Base-by-base conservation (phyloP, 1,139 yeast species). In the Hansenula lynferdii region DNA sequence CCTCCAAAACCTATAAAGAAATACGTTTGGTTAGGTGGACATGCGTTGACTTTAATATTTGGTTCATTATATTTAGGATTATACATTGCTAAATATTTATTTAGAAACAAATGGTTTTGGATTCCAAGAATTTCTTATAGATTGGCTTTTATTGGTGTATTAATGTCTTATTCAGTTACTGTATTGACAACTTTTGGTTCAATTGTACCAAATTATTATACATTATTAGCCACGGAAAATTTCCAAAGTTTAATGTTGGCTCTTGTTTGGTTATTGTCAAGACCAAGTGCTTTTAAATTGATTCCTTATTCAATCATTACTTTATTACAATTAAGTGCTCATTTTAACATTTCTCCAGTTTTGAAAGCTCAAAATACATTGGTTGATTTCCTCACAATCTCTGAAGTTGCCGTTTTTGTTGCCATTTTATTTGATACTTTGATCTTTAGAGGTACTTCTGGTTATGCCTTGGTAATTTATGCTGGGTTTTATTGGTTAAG, bases 401-500 rank as follows among this genome's bases (percentile, higher is more conserved):
- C 80, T 51, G 92, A 84, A 56, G 52, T 81, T 42, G 44, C 72
- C 17, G 65, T 82, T 27, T 64, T 80, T 18, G 56, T 69, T 14
- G 72, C 78, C 38, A 66, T 84, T 43, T 32, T 73, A 0, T 43
- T 78, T 36, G 81, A 86, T 55, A 79, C 90, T 0, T 58, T 80
- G 31, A 58, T 80, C 41, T 72, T 80, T 57, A 74, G 81, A 58
- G 80, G 81, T 35, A 69, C 84, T 12, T 70, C 86, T 3, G 94
- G 92, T 3, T 81, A 66, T 58, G 85, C 82, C 41, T 66, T 83
- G 55, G 69, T 69, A 12, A 55, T 75, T 37, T 80, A 79, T 57
- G 53, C 70, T 41, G 59, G 72, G 40, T 77, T 83, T 55, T 80
- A 77, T 64, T 83, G 90, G 89, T 63, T 84, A 49, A 74, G 87